Evolutionary conservation across 192 early-diverging fungal species (phyloP).

Genomic region (Rhizoclosmatium globosum): DNA sequence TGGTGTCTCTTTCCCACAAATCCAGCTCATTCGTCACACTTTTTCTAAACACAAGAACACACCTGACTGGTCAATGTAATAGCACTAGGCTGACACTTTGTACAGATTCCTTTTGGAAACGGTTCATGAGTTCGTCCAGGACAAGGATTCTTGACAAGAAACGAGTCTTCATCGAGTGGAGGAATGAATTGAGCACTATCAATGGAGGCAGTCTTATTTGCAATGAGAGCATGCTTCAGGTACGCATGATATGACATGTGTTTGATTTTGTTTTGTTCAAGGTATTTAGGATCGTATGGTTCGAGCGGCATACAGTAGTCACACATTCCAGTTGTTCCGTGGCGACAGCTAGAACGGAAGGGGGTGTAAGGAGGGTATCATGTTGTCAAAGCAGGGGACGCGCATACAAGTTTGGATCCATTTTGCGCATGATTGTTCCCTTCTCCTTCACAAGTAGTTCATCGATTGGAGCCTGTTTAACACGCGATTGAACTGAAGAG

Average conservation of each 20-base stretch:
- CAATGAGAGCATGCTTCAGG: constrained; percentile 74
- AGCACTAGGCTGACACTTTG: constrained; percentile 96
- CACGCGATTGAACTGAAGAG: not conserved
- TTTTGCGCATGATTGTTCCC: constrained; percentile 82
- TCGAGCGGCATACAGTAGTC: constrained; percentile 93
- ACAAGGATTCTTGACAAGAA: constrained; percentile 83
- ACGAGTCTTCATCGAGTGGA: constrained; percentile 88
- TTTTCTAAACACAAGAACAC: not conserved
- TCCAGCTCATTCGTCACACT: not conserved
- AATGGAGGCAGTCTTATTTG: constrained; percentile 67
- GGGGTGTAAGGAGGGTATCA: constrained; percentile 21
- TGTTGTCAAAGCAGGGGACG: constrained; percentile 38
- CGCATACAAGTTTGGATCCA: constrained; percentile 78
- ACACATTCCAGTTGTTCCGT: constrained; percentile 85
- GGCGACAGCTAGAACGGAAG: constrained; percentile 71
- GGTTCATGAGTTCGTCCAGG: constrained; percentile 77
- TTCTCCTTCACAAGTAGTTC: constrained; percentile 78
- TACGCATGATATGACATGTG: constrained; percentile 97
- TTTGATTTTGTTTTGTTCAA: constrained; percentile 93
- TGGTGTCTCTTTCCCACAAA: not conserved
- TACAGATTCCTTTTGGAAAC: constrained; percentile 96
- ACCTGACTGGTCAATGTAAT: constrained; percentile 86
- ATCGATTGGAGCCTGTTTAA: constrained; percentile 79
- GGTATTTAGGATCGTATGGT: constrained; percentile 88
- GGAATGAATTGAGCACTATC: constrained; percentile 60